These are phyloP conservation scores for Camelina hispida DNA, from an alignment of 345 rosid genomes.

Conservation along the genomic window DNA sequence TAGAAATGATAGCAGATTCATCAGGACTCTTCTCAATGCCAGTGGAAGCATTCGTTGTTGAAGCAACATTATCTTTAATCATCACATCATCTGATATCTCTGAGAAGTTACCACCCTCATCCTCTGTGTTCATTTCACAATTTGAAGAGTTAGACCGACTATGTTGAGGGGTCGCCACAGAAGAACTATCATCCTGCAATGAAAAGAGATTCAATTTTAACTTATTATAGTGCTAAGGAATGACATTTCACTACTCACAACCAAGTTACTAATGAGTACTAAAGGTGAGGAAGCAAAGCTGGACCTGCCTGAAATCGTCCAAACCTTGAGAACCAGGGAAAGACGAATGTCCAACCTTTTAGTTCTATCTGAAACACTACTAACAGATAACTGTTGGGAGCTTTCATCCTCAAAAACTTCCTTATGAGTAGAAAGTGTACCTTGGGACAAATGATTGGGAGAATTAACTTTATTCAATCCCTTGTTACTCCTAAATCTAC, in stretches of 20 bases:
- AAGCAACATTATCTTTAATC: conserved; percentile 33
- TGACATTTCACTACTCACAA: conserved; percentile 2
- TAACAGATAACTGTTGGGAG: conserved; percentile 44
- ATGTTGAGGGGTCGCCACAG: conserved; percentile 47
- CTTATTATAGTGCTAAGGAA: background rate
- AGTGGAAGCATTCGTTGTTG: conserved; percentile 27
- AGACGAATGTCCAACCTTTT: conserved; percentile 34
- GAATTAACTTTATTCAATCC: conserved; percentile 39
- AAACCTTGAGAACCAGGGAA: conserved; percentile 40
- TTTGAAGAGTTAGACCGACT: conserved; percentile 51
- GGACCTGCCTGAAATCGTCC: conserved; percentile 52
- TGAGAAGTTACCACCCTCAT: conserved; percentile 40
- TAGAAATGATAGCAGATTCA: conserved; percentile 37
- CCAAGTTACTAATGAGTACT: conserved; percentile 22
- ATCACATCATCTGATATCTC: conserved; percentile 42
- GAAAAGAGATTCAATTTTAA: conserved; percentile 19
- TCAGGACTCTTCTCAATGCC: conserved; percentile 38
- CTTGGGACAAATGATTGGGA: conserved; percentile 48
- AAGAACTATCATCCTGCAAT: conserved; percentile 52
- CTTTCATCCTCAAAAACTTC: conserved; percentile 61
- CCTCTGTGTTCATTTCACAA: conserved; percentile 47
- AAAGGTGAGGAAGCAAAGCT: conserved; percentile 4
- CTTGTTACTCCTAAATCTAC: conserved; percentile 48
- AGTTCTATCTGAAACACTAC: conserved; percentile 30
- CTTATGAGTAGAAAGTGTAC: conserved; percentile 60